These are phyloP conservation scores for Podaxis sp. DNA, from an alignment of 768 basidiomycete species.

Conservation along the genomic window DNA sequence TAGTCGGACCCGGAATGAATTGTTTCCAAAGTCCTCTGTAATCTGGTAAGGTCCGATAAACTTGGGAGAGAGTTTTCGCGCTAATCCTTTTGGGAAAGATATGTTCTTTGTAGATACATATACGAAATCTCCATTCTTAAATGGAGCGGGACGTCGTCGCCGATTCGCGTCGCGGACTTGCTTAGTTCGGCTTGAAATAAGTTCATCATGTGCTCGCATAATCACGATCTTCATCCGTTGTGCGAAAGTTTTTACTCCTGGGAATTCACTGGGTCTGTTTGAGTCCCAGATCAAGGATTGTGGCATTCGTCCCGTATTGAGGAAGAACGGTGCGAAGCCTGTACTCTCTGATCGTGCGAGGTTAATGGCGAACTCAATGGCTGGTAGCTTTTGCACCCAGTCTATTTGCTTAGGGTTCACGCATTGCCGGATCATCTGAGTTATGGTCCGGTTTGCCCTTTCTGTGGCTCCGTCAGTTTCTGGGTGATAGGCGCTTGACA, in stretches of 20 bases:
- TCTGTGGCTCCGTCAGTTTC: slow-evolving; percentile 18
- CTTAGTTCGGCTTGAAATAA: slow-evolving; percentile 10
- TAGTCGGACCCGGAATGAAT: not conserved
- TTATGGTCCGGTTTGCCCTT: slow-evolving; percentile 21
- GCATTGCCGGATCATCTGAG: slow-evolving; percentile 23
- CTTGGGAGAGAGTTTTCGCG: slow-evolving; percentile 11
- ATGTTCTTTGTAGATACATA: slow-evolving; percentile 30
- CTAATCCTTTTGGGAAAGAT: slow-evolving; percentile 7
- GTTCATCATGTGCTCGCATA: slow-evolving; percentile 14
- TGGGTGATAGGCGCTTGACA: slow-evolving; percentile 19
- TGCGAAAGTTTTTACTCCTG: slow-evolving; percentile 11
- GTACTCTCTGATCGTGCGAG: not conserved
- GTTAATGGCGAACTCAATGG: not conserved
- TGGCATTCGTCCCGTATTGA: slow-evolving; percentile 12
- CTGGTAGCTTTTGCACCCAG: not conserved
- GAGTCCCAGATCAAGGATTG: slow-evolving; percentile 11
- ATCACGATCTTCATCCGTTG: not conserved
- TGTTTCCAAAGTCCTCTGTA: slow-evolving; percentile 5
- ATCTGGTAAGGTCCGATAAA: slow-evolving; percentile 16
- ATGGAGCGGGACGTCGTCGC: slow-evolving; percentile 3
- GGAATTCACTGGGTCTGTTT: slow-evolving; percentile 3
- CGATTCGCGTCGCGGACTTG: slow-evolving; percentile 10
- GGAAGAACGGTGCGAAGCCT: slow-evolving; percentile 1
- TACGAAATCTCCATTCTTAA: slow-evolving; percentile 7
- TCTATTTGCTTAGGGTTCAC: slow-evolving; percentile 14